Base-by-base conservation (phyloP, 208 protist genomes). In the Acanthamoeba castellanii region DNA sequence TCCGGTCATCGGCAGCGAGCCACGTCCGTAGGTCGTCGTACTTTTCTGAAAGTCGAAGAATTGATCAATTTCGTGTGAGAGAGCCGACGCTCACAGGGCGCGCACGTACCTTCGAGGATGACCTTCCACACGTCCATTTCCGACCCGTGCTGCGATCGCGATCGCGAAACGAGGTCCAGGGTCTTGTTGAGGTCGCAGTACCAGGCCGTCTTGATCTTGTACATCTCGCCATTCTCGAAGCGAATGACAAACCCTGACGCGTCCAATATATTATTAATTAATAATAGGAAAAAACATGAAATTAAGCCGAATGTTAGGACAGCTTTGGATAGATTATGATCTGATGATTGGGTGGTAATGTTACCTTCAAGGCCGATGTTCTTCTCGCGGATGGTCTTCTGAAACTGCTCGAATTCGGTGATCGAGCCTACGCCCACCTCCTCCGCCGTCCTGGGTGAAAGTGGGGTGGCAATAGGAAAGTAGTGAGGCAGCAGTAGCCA, bases 381-480 rank as follows among this genome's bases (percentile, higher is more conserved):
- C 85, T 91, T 91, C 37, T 91, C 85, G 8, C 85, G 85, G 59
- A 91, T 91, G n/a, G 85, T 72, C 34, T 91, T 64, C n/a, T 91
- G 85, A 18, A 91, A 72, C 57, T 72, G 34, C 42, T 64, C 85
- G 59, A 91, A 85, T 42, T 85, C 42, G 76, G 76, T 85, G 76
- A 85, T 85, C 13, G 76, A 85, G 27, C 76, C 47, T 9, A 85
- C 76, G 55, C 57, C 85, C 34, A 74, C 32, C 20, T 91, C 85
- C 57, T 91, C 85, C 16, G 50, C 59, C 47, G 50, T 72, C 34
- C 59, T 91, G 27, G 85, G 2, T 32, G 37, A 2, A 37, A 37
- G 37, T 37, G 37, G 37, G n/a, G n/a, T n/a, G n/a, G n/a, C n/a
- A n/a, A n/a, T n/a, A n/a, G n/a, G n/a, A n/a, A 32, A 50, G 1